Base-by-base conservation (phyloP, 2,329 filamentous ascomycete genomes). In the Alternaria brassicicola region DNA sequence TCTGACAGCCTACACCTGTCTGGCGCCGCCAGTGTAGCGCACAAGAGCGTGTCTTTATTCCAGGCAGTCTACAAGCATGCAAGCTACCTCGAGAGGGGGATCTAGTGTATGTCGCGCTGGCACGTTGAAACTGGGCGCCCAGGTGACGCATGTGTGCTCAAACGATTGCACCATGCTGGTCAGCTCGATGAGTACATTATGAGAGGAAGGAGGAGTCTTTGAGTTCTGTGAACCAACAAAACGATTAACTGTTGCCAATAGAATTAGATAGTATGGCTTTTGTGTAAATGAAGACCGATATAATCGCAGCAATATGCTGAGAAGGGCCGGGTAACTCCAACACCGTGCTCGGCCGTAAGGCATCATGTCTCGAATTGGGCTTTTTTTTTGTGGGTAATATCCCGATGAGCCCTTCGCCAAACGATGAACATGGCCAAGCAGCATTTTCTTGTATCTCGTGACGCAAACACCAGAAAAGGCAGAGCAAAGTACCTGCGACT, bases 101-200 rank as follows among this genome's bases (percentile, higher is more conserved):
- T 21, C 49, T 19, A 25, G 36, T 49, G 39, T 51, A 52, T 8
- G 57, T 55, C 36, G 52, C 42, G 65, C 63, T 48, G 30, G 62
- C 61, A 70, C 61, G 56, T 65, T 61, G 26, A 33, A 53, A 65
- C 45, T 61, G 41, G 57, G 57, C 56, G 57, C 59, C 62, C 50
- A 59, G 17, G 55, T 67, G 42, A 54, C 55, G 36, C 55, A 43
- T 49, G 39, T 17, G 47, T 36, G 25, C n/a, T 35, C 7, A 33
- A 30, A 25, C 17, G n/a, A 39, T 23, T 13, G 39, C 43, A 47
- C 35, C 21, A 42, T 28, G 38, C 52, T 30, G 41, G 23, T 55
- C 48, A 46, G 15, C 19, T 28, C 36, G 6, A 36, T 46, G 35
- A 35, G 25, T 4, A 19, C 5, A 15, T 3, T 23, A 21, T 17